Conservation (phyloP, 2,329 filamentous ascomycete genomes). For the Ceratocystiopsis sp. region DNA sequence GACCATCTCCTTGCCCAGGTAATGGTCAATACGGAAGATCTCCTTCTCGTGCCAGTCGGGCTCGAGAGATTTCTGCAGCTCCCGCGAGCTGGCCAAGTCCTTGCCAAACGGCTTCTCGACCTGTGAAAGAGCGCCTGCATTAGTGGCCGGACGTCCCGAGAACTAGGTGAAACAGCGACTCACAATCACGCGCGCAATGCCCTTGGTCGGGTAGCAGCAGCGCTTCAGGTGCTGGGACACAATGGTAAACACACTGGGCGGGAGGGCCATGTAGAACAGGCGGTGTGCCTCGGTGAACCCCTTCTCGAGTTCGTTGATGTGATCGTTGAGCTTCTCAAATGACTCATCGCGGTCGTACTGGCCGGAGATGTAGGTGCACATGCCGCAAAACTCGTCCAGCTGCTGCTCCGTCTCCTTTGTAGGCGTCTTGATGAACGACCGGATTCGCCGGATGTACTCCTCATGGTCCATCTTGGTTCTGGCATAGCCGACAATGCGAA, state of each 20-base stretch:
- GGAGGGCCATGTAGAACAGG: slow-evolving; percentile 98
- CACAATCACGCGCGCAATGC: slow-evolving; percentile 88
- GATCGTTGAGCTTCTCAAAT: slow-evolving; percentile 69
- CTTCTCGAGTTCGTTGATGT: slow-evolving; percentile 72
- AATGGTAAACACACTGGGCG: slow-evolving; percentile 92
- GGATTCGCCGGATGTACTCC: slow-evolving; percentile 86
- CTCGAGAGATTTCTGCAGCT: slow-evolving; percentile 85
- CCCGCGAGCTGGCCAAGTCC: slow-evolving; percentile 82
- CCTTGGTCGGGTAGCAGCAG: slow-evolving; percentile 85
- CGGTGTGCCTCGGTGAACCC: slow-evolving; percentile 71
- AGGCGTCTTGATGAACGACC: slow-evolving; percentile 96
- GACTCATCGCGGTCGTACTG: slow-evolving; percentile 97
- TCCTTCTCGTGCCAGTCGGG: slow-evolving; percentile 99
- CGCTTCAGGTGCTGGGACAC: slow-evolving; percentile 95
- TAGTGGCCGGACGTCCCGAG: too few relatives aligned
- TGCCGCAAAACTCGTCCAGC: slow-evolving; percentile 69
- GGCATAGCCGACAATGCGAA: slow-evolving; percentile 96
- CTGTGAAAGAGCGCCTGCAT: slow-evolving; percentile 23
- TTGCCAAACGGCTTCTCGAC: slow-evolving; percentile 99
- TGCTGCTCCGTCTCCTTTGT: slow-evolving; percentile 96
- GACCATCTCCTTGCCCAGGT: slow-evolving; percentile 99
- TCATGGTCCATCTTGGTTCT: slow-evolving; percentile 98
- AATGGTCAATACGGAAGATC: slow-evolving; percentile 98
- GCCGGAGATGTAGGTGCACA: slow-evolving; percentile 90
- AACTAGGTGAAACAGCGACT: background rate